Conservation (phyloP, 2,329 filamentous ascomycete species). For the Neonectria ditissima region DNA sequence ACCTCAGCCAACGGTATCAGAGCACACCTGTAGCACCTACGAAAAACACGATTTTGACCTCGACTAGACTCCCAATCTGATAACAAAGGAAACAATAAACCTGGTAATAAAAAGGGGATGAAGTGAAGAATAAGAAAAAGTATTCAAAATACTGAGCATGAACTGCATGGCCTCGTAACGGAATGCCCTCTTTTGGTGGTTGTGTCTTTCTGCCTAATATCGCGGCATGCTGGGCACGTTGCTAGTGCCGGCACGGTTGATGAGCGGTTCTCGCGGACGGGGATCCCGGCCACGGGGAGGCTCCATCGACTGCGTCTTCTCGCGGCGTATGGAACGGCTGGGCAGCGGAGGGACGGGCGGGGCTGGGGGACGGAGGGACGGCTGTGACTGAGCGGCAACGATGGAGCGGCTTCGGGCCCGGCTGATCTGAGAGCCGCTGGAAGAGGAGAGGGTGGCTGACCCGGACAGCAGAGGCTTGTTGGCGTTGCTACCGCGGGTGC, state of each 20-base stretch:
- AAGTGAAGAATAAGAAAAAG: constrained; percentile 14
- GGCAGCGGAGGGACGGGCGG: constrained; percentile 45
- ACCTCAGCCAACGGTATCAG: background rate
- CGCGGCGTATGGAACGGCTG: constrained; percentile 44
- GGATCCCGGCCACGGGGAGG: constrained; percentile 42
- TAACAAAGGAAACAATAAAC: constrained; percentile 14
- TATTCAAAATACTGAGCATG: constrained; percentile 29
- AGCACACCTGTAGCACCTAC: background rate
- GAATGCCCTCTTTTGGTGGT: constrained; percentile 2
- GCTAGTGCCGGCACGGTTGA: constrained; percentile 46
- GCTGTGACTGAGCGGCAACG: constrained; percentile 30
- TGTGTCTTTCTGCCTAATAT: constrained; percentile 20
- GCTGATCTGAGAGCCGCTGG: constrained; percentile 9
- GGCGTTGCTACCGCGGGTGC: constrained; percentile 22
- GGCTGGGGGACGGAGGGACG: constrained; percentile 28
- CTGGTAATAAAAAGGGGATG: constrained; percentile 10
- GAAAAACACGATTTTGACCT: constrained; percentile 9
- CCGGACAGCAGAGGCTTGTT: constrained; percentile 27
- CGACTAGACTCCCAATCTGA: constrained; percentile 14
- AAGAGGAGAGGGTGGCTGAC: constrained; percentile 23
- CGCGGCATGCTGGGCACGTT: constrained; percentile 32
- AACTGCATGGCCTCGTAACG: constrained; percentile 38
- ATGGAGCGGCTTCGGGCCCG: constrained; percentile 45
- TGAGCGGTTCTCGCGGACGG: constrained; percentile 47
- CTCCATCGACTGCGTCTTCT: constrained; percentile 38